These are phyloP conservation scores for Teratosphaeria epicoccoides DNA, from an alignment of 2,329 filamentous ascomycete species.

Conservation along the genomic window DNA sequence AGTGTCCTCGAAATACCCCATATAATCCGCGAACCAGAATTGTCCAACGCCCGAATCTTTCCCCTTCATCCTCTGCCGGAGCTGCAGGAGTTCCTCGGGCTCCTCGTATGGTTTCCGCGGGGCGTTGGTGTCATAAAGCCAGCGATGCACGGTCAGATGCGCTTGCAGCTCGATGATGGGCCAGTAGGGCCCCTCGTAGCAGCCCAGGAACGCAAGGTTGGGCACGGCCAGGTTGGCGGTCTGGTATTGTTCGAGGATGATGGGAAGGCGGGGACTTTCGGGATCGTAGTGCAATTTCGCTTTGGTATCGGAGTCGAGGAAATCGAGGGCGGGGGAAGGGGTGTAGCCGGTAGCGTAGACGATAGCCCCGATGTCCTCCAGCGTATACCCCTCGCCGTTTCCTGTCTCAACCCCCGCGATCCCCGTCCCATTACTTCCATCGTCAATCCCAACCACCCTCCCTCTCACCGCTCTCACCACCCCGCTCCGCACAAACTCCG, in stretches of 20 bases:
- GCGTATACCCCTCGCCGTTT: slow-evolving; percentile 22
- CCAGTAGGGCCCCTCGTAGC: slow-evolving; percentile 79
- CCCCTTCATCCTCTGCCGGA: slow-evolving; percentile 36
- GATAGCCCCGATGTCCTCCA: slow-evolving; percentile 51
- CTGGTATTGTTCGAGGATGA: slow-evolving; percentile 50
- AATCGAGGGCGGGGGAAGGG: slow-evolving; percentile 52
- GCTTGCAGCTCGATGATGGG: slow-evolving; percentile 82
- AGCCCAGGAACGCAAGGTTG: slow-evolving; percentile 66
- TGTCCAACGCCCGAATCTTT: slow-evolving; percentile 47
- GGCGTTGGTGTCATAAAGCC: slow-evolving; percentile 36
- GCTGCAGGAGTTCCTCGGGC: slow-evolving; percentile 39
- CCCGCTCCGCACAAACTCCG: slow-evolving; percentile 60
- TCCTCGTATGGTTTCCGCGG: slow-evolving; percentile 17
- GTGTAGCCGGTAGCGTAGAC: slow-evolving; percentile 69
- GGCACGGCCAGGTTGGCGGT: slow-evolving; percentile 42
- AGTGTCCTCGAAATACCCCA: slow-evolving; percentile 64
- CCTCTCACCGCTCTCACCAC: slow-evolving; percentile 31
- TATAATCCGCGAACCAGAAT: slow-evolving; percentile 76
- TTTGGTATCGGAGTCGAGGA: slow-evolving; percentile 49
- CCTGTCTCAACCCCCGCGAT: slow-evolving; percentile 4
- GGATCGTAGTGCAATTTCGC: slow-evolving; percentile 47
- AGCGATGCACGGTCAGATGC: slow-evolving; percentile 52
- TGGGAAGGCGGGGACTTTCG: slow-evolving; percentile 44
- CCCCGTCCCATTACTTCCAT: slow-evolving; percentile 1
- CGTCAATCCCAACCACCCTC: slow-evolving; percentile 21